Base-by-base conservation (phyloP, 2,329 filamentous ascomycete genomes). In the Colletotrichum tabaci region DNA sequence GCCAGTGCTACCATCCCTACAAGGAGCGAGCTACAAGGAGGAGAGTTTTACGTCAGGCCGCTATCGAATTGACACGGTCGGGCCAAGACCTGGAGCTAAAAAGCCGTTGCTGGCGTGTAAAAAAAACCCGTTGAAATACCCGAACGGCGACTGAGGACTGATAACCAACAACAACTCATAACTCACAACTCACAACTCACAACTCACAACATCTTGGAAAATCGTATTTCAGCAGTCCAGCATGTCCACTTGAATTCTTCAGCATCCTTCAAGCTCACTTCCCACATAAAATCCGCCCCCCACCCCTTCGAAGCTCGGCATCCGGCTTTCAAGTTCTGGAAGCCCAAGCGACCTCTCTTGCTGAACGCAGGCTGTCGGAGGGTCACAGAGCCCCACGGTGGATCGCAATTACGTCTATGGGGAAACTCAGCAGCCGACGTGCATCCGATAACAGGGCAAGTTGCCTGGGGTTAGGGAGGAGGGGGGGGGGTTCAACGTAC, bases 321-420 rank as follows among this genome's bases (percentile, higher is more conserved):
- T 40, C 26, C 61, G 30, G 30, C 15, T 21, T 23, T 66, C 53
- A 55, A 21, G 47, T 66, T 66, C 55, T 56, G 44, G 40, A 71
- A 67, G 49, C 44, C 26, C 46, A 46, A 16, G 30, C 35, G 47
- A 40, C 38, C 40, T 63, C 40, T 63, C 30, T 30, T 30, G 30
- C 46, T 15, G 40, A 30, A 30, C 6, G 16, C 15, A 42, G 30
- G 7, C 30, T 23, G 13, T 35, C 9, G n/a, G 35, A 52, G 52
- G 18, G 49, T 35, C 46, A 9, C 23, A 53, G 40, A 35, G 67
- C 63, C 50, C 57, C 67, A 62, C 64, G 63, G 67, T 71, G 63
- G 67, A 71, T 71, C 67, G 44, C 21, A 67, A 71, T 71, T 57
- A 57, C 42, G 38, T 49, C 49, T 58, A 57, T 50, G 50, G 57